Evolutionary conservation across 2,329 filamentous ascomycete genomes (phyloP).

Genomic region (Neonectria ditissima): DNA sequence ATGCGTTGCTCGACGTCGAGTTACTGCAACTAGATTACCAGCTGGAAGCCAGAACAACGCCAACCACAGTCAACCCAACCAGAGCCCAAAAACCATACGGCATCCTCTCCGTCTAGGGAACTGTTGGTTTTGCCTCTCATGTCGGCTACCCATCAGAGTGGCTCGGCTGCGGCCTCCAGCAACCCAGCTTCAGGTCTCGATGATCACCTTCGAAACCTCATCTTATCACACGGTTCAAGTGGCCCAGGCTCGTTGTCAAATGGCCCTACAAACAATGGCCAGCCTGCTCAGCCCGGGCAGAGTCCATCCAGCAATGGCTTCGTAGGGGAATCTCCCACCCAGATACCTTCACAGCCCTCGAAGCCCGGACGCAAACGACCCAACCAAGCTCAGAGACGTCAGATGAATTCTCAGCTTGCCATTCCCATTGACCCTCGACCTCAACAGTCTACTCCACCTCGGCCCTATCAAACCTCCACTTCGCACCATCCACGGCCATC

Average conservation of each 20-base stretch:
- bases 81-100: background rate
- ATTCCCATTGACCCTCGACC: constrained; percentile 66
- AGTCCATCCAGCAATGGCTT: background rate
- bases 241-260: constrained; percentile 14
- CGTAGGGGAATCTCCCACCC: constrained; percentile 13
- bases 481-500: constrained; percentile 43
- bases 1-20: background rate
- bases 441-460: constrained; percentile 45
- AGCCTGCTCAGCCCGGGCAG: constrained; percentile 10
- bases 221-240: constrained; percentile 63
- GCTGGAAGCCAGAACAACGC: background rate
- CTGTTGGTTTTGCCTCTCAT: constrained; percentile 1
- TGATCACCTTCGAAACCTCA: constrained; percentile 69
- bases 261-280: background rate
- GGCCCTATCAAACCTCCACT: constrained; percentile 47
- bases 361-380: constrained; percentile 61
- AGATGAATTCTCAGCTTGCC: constrained; percentile 70
- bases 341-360: constrained; percentile 32
- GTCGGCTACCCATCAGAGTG: constrained; percentile 5
- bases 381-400: constrained; percentile 73
- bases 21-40: constrained; percentile 4
- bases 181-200: constrained; percentile 57
- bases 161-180: constrained; percentile 13
- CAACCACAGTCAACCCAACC: constrained; percentile 5
- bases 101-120: background rate